These are phyloP conservation scores for Kuraishia hungarica DNA, from an alignment of 805 yeast genomes.

Conservation along the genomic window DNA sequence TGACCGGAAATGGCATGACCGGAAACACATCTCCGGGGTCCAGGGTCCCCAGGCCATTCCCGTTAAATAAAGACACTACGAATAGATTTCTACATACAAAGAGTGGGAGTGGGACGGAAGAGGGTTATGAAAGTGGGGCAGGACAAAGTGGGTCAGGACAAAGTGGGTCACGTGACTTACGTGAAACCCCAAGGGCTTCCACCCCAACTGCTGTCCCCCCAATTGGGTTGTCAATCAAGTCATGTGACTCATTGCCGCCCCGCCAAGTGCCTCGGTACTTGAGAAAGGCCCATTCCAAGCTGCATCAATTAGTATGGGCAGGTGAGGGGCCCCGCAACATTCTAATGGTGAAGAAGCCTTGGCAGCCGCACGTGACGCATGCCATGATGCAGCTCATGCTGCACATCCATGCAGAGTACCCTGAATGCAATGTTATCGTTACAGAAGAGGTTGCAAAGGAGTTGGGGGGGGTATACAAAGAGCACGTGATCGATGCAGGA, in stretches of 20 bases:
- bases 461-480: conserved; percentile 26
- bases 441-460: conserved; percentile 71
- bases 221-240: not conserved
- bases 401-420: conserved; percentile 53
- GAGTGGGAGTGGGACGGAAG: no score
- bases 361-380: conserved; percentile 52
- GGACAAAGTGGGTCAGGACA: no score
- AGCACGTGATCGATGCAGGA: no score
- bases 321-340: conserved; percentile 65
- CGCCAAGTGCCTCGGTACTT: conserved; percentile 40
- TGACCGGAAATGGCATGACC: no score
- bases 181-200: no score
- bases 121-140: no score
- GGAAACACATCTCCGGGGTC: no score
- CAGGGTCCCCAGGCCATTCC: no score
- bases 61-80: no score
- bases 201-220: no score
- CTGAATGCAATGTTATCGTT: conserved; percentile 69
- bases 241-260: not conserved
- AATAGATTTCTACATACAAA: no score
- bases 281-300: conserved; percentile 47
- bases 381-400: conserved; percentile 62
- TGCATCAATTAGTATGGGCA: conserved; percentile 58
- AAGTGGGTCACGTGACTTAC: no score
- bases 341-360: conserved; percentile 77